phyloP scores from a whole-genome alignment of 1,284 basidiomycete genomes.

The Dichomitus squalens region DNA sequence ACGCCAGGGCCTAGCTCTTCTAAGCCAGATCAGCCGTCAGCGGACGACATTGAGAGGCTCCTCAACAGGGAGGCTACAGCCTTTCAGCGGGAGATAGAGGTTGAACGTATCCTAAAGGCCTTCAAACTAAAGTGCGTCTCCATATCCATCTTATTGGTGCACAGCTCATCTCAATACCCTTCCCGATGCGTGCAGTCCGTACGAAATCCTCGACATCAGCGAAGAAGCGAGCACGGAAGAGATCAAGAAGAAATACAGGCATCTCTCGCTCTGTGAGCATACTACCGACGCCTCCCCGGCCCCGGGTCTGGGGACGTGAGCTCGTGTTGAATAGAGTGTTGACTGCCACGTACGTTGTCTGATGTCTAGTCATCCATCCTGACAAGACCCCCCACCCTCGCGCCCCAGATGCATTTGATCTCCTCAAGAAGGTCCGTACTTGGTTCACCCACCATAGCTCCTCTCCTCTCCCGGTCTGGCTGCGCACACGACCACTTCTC shows the following conservation, averaged over 20 bases:
- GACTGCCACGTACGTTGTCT: conserved; percentile 42
- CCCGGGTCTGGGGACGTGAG: conserved; percentile 1
- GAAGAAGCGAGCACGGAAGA: conserved; percentile 66
- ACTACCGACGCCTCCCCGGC: conserved; percentile 14
- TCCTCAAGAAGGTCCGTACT: conserved; percentile 75
- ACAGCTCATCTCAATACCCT: conserved; percentile 1
- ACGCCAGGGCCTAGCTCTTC: too few species aligned
- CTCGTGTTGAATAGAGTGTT: conserved; percentile 18
- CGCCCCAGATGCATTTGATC: conserved; percentile 83
- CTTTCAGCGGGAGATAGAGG: conserved; percentile 80
- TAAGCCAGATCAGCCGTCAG: conserved; percentile 29
- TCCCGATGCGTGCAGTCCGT: conserved; percentile 52
- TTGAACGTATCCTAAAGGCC: conserved; percentile 82
- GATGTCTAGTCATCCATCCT: conserved; percentile 77
- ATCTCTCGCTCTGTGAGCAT: conserved; percentile 76
- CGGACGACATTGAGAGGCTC: conserved; percentile 69
- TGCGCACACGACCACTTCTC: conserved; percentile 1
- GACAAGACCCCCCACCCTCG: conserved; percentile 80
- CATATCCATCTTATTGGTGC: not conserved
- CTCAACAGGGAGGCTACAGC: conserved; percentile 79
- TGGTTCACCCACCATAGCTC: not conserved
- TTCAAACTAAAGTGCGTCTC: conserved; percentile 79
- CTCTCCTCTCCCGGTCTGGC: not conserved
- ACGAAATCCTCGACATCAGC: conserved; percentile 75
- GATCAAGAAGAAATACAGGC: conserved; percentile 80